These are phyloP conservation scores for Xylaria sp. DNA, from an alignment of 2,329 filamentous ascomycete species.

Conservation along the genomic window DNA sequence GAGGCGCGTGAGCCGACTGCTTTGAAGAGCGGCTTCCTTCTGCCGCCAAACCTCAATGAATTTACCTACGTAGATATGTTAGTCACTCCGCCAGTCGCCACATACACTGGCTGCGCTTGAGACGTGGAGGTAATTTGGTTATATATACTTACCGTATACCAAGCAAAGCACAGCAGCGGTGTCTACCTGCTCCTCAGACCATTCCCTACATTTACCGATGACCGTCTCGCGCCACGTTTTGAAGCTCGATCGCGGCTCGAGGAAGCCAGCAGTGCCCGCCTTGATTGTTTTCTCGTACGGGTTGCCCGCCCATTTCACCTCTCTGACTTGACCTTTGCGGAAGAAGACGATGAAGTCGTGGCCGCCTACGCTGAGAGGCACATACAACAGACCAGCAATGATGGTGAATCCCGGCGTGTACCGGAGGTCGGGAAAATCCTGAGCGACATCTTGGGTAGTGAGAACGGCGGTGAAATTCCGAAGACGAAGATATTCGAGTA, in stretches of 20 bases:
- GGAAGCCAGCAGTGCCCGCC: constrained; percentile 75
- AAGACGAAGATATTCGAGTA: constrained; percentile 86
- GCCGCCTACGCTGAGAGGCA: constrained; percentile 80
- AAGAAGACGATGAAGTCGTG: constrained; percentile 92
- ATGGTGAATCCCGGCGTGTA: constrained; percentile 82
- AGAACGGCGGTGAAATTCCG: constrained; percentile 78
- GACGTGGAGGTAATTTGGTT: neutral
- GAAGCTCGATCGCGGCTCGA: constrained; percentile 84
- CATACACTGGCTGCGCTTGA: neutral
- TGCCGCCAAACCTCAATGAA: constrained; percentile 95
- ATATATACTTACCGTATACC: constrained; percentile 74
- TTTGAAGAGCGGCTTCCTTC: constrained; percentile 85
- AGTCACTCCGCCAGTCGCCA: neutral
- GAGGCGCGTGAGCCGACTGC: constrained; percentile 80
- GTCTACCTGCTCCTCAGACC: constrained; percentile 89
- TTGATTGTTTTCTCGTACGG: constrained; percentile 82
- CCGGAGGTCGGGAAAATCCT: constrained; percentile 82
- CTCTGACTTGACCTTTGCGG: constrained; percentile 77
- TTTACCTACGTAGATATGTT: constrained; percentile 55
- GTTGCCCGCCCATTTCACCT: constrained; percentile 88
- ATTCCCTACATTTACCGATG: constrained; percentile 83
- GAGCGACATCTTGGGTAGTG: constrained; percentile 77
- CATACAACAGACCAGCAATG: constrained; percentile 82
- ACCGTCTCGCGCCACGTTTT: constrained; percentile 84
- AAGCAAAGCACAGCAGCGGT: constrained; percentile 88